These are phyloP conservation scores for Talaromyces sp. DNA, from an alignment of 2,329 filamentous ascomycete genomes.

Conservation along the genomic window DNA sequence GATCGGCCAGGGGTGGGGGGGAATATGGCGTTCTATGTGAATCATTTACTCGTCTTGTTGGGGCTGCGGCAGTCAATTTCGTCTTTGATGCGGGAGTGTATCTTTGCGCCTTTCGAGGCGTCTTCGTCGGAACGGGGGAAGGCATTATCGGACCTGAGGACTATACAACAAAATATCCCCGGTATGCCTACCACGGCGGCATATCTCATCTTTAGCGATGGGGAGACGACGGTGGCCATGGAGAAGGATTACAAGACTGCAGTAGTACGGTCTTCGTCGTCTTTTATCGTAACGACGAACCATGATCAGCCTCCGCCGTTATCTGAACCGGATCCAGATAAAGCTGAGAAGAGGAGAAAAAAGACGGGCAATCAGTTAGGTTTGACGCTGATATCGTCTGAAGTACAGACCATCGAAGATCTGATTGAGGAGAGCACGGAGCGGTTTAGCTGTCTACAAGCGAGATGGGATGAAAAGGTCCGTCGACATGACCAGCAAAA, in stretches of 20 bases:
- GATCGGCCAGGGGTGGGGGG: slow-evolving; percentile 30
- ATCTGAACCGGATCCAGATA: neutral
- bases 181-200: slow-evolving; percentile 49
- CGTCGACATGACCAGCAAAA: slow-evolving; percentile 18
- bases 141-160: neutral
- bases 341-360: slow-evolving; percentile 18
- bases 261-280: slow-evolving; percentile 41
- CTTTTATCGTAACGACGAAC: slow-evolving; percentile 57
- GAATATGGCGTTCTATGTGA: slow-evolving; percentile 43
- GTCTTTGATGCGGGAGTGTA: slow-evolving; percentile 46
- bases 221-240: slow-evolving; percentile 46
- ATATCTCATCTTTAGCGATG: slow-evolving; percentile 56
- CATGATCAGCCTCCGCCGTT: slow-evolving; percentile 41
- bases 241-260: slow-evolving; percentile 55
- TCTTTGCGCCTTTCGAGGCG: slow-evolving; percentile 27
- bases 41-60: slow-evolving; percentile 53
- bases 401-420: slow-evolving; percentile 24
- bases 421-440: slow-evolving; percentile 35
- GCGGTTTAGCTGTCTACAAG: slow-evolving; percentile 35
- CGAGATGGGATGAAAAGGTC: slow-evolving; percentile 37
- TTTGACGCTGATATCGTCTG: slow-evolving; percentile 20
- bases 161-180: neutral
- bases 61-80: slow-evolving; percentile 53
- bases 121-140: neutral
- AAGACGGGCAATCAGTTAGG: slow-evolving; percentile 22